A percentile compares a stretch with the other conserved stretches of the same genome.
phyloP scores from a whole-genome alignment of 495 filamentous ascomycete genomes.

The Apodospora peruviana region DNA sequence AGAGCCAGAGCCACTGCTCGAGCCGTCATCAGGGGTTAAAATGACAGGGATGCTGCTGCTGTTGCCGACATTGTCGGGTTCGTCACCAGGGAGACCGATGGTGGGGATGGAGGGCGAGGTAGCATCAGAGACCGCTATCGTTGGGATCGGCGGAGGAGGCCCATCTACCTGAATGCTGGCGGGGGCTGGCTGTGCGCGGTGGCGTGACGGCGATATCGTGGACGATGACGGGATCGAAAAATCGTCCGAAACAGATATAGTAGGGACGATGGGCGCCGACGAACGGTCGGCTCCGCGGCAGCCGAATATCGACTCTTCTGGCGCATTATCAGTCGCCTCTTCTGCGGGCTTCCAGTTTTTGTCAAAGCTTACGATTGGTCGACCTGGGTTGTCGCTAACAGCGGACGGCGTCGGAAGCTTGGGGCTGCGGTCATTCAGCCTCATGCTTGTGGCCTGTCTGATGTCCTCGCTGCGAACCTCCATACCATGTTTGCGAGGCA shows the following conservation, averaged over 20 bases:
- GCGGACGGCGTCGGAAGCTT: conserved; percentile 80
- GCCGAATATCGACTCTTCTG: conserved; percentile 32
- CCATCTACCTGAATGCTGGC: conserved; percentile 35
- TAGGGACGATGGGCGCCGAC: conserved; percentile 39
- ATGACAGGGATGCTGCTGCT: conserved; percentile 40
- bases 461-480: conserved; percentile 86
- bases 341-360: conserved; percentile 66
- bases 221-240: conserved; percentile 29
- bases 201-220: conserved; percentile 21
- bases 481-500: conserved; percentile 61
- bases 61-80: conserved; percentile 10
- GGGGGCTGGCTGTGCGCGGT: conserved; percentile 25
- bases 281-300: conserved; percentile 15
- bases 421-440: conserved; percentile 72
- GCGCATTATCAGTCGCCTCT: conserved; percentile 52
- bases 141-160: conserved; percentile 20
- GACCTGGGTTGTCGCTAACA: conserved; percentile 75
- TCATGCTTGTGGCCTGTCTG: conserved; percentile 84
- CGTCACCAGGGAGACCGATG: conserved; percentile 33
- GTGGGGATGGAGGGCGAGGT: conserved; percentile 20
- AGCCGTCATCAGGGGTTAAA: conserved; percentile 33
- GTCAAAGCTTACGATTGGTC: conserved; percentile 93
- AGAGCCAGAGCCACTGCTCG: conserved; percentile 19
- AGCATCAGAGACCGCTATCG: conserved; percentile 27
- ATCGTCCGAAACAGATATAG: conserved; percentile 56